These are phyloP conservation scores for Exophiala spinifera DNA, from an alignment of 2,329 filamentous ascomycete species.

Conservation along the genomic window DNA sequence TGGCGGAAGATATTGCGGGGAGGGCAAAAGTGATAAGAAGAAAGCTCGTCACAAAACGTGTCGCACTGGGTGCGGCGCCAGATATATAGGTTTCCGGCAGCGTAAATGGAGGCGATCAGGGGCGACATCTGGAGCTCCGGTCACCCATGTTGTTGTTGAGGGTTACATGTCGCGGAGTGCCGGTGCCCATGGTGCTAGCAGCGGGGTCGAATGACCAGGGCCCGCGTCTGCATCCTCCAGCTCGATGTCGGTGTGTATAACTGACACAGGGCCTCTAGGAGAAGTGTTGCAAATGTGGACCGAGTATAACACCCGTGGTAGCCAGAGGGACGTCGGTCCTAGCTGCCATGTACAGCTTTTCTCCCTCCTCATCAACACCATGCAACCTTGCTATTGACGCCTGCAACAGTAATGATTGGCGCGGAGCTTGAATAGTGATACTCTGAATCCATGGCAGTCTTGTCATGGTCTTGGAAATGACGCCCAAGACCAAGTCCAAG, in stretches of 20 bases:
- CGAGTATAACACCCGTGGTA: background rate
- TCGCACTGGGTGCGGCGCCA: no score
- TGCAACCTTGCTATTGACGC: background rate
- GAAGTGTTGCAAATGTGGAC: background rate
- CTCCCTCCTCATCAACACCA: background rate
- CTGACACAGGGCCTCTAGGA: background rate
- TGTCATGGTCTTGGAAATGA: background rate
- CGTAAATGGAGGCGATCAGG: background rate
- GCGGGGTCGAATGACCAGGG: background rate
- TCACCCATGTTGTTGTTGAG: background rate
- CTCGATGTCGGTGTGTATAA: background rate
- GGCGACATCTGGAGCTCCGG: background rate
- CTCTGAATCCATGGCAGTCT: background rate
- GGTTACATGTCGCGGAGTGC: background rate
- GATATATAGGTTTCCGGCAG: no score
- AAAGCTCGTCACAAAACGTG: no score
- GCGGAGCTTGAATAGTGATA: background rate
- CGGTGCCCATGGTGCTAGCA: background rate
- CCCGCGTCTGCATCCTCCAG: background rate
- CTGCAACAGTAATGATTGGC: background rate
- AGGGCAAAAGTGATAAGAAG: no score
- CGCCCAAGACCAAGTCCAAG: background rate
- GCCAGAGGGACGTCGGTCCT: background rate
- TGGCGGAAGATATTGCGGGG: background rate
- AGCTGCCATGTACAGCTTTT: background rate